A percentile compares a stretch with the other conserved stretches of the same genome.
Evolutionary conservation across 306 rosid genomes (phyloP).

Genomic region (Prunus fruticosa): DNA sequence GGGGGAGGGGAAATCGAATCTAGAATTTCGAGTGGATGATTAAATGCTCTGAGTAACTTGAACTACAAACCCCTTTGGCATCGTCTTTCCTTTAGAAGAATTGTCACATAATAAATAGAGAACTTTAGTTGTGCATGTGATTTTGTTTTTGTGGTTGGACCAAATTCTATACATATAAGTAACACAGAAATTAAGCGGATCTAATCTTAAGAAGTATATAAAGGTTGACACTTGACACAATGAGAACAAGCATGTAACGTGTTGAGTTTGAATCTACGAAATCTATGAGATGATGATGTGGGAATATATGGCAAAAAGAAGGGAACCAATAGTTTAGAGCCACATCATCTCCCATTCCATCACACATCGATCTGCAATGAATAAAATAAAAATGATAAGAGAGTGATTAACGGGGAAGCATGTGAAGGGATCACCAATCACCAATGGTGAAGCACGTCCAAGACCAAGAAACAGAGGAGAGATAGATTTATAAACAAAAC

Average conservation of each 20-base stretch:
- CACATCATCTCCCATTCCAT: not conserved
- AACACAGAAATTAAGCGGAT: not conserved
- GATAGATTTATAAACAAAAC: not conserved
- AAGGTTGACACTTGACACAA: not conserved
- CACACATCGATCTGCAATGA: not conserved
- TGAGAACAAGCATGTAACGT: not conserved
- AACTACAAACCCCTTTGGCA: no score
- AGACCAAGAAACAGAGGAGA: not conserved
- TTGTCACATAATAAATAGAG: not conserved
- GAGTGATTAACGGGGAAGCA: slow-evolving; percentile 10
- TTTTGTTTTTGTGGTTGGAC: not conserved
- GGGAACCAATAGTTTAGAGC: not conserved
- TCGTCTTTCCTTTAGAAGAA: not conserved
- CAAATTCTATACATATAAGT: not conserved
- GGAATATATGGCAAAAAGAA: not conserved
- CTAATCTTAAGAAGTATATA: not conserved
- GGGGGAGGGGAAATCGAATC: no score
- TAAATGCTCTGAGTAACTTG: no score
- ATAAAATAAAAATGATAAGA: not conserved
- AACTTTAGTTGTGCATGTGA: slow-evolving; percentile 2
- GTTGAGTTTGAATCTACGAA: not conserved
- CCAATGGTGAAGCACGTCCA: not conserved
- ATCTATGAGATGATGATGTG: not conserved
- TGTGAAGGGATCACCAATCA: not conserved
- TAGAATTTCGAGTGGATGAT: no score